phyloP scores from a whole-genome alignment of 495 filamentous ascomycete species.

The Astrothelium subdiscretum region DNA sequence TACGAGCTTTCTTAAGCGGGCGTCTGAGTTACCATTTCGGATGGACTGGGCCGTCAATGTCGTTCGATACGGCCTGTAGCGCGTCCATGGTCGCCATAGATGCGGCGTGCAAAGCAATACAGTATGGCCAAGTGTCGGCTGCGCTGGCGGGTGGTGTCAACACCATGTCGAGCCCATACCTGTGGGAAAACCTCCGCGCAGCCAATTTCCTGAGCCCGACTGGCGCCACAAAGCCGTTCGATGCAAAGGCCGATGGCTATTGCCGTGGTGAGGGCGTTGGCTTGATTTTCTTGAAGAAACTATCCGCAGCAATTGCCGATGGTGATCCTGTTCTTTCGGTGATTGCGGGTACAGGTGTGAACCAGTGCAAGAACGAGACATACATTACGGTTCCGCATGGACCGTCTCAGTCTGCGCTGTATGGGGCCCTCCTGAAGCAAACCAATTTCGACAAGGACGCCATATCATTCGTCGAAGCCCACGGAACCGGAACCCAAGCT shows the following conservation, averaged over 20 bases:
- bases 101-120: neutral
- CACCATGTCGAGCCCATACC: constrained; percentile 11
- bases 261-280: constrained; percentile 1
- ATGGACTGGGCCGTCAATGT: constrained; percentile 4
- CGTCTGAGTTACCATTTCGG: constrained; percentile 20
- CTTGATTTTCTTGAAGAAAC: constrained; percentile 20
- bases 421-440: constrained; percentile 6
- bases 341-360: neutral
- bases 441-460: constrained; percentile 15
- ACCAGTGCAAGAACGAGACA: neutral
- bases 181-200: neutral
- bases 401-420: neutral
- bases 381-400: constrained; percentile 18
- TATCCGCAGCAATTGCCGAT: neutral
- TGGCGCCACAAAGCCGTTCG: constrained; percentile 15
- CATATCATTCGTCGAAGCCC: constrained; percentile 23
- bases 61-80: constrained; percentile 27
- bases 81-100: neutral
- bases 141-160: neutral
- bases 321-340: neutral
- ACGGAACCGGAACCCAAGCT: constrained; percentile 33
- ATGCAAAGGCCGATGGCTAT: neutral
- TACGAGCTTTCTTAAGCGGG: neutral
- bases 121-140: neutral
- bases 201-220: constrained; percentile 29